Evolutionary conservation across 768 basidiomycete species (phyloP).

Genomic region (Exsudoporus frostii): DNA sequence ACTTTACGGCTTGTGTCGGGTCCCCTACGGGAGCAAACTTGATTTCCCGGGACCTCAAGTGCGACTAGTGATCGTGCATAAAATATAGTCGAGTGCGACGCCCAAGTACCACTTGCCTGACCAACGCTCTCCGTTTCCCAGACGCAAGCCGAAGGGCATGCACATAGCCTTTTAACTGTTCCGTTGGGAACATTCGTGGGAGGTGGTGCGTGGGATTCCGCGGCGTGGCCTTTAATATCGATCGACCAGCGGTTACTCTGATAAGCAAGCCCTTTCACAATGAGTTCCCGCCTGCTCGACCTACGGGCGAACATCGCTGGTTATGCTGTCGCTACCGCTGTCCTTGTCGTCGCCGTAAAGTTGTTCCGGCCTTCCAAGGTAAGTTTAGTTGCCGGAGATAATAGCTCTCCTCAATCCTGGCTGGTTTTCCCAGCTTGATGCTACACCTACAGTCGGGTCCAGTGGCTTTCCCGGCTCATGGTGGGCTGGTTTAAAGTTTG

Average conservation of each 20-base stretch:
- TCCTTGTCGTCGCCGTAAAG: not conserved
- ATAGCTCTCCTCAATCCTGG: not conserved
- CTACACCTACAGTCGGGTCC: slow-evolving; percentile 30
- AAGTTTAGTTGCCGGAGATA: not conserved
- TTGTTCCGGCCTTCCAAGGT: slow-evolving; percentile 4
- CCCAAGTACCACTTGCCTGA: not conserved
- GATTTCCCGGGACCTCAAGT: not conserved
- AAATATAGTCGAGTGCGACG: not conserved
- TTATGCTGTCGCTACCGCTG: not conserved
- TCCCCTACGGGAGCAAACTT: too few species aligned
- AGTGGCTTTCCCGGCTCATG: slow-evolving; percentile 26
- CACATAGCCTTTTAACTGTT: not conserved
- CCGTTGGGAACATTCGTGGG: not conserved
- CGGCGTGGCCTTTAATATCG: not conserved
- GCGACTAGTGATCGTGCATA: not conserved
- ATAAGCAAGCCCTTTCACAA: not conserved
- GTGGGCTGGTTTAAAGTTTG: slow-evolving; percentile 17
- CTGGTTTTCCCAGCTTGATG: slow-evolving; percentile 14
- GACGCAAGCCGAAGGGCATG: not conserved
- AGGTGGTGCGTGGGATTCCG: not conserved
- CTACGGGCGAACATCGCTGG: not conserved
- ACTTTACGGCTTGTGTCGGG: too few species aligned
- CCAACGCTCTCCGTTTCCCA: not conserved
- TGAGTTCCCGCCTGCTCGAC: not conserved
- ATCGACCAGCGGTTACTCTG: too few species aligned